Conservation (phyloP, 345 rosid species). For the Salix dunnii region DNA sequence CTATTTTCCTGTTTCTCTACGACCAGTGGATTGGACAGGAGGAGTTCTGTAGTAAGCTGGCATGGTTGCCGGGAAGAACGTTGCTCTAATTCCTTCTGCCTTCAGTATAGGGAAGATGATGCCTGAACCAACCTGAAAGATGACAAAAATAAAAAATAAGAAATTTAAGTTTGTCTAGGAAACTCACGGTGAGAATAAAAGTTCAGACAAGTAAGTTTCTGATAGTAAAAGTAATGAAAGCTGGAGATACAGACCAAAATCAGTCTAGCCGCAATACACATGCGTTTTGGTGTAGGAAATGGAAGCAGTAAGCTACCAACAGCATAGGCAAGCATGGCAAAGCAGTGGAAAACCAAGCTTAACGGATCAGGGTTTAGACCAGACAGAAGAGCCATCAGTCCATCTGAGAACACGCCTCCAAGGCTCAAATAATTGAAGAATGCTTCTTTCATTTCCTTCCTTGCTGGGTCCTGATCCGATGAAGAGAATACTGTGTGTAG, state of each 20-base stretch:
- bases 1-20: too few species aligned
- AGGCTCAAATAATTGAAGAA: slow-evolving; percentile 1
- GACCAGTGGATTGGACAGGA: background rate
- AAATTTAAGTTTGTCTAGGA: too few species aligned
- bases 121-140: too few species aligned
- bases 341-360: background rate
- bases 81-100: background rate
- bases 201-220: background rate
- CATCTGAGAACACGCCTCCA: background rate
- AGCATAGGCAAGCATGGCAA: background rate
- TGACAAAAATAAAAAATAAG: too few species aligned
- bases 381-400: background rate
- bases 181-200: background rate
- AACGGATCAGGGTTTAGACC: background rate
- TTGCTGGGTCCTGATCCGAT: background rate
- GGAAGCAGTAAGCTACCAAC: background rate
- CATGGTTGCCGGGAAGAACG: background rate
- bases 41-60: background rate
- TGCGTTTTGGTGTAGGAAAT: background rate
- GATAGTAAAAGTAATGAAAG: background rate
- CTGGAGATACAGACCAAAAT: background rate
- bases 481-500: background rate
- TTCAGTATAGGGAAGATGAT: background rate
- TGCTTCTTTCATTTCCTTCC: background rate
- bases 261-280: background rate